Conservation (phyloP, 1,139 yeast species). For the Saccharomyces hybrid region DNA sequence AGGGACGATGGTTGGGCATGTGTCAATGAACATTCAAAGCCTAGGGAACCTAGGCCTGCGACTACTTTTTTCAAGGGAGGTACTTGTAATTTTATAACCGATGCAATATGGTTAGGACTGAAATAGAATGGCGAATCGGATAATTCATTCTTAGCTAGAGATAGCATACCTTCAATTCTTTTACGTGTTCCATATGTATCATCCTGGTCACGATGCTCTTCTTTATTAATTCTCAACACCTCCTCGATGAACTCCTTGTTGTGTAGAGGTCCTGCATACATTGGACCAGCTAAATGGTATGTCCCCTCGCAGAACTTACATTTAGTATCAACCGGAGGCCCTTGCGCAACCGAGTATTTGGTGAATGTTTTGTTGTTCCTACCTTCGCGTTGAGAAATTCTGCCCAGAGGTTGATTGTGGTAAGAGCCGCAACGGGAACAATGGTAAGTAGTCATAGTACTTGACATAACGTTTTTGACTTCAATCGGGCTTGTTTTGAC, state of each 20-base stretch:
- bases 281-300: conserved; percentile 86
- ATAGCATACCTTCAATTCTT: conserved; percentile 86
- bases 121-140: conserved; percentile 65
- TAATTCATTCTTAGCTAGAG: conserved; percentile 69
- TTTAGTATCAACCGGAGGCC: conserved; percentile 45
- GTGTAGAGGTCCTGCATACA: conserved; percentile 86
- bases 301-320: conserved; percentile 67
- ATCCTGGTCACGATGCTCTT: conserved; percentile 37
- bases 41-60: conserved; percentile 81
- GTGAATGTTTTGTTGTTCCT: conserved; percentile 32
- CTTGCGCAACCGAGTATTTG: conserved; percentile 51
- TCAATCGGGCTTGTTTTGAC: conserved; percentile 69
- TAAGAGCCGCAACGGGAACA: conserved; percentile 85
- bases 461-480: conserved; percentile 68
- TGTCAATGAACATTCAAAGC: conserved; percentile 73
- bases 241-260: conserved; percentile 55
- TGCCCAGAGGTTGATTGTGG: conserved; percentile 68
- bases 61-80: conserved; percentile 68
- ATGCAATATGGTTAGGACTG: conserved; percentile 67
- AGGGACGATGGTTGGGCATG: conserved; percentile 83
- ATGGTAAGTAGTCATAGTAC: conserved; percentile 70
- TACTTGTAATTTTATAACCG: conserved; percentile 72
- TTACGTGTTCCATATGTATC: conserved; percentile 66
- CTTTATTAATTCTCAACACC: conserved; percentile 48
- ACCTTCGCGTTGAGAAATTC: conserved; percentile 37